Evolutionary conservation across 352 stramenopile species (phyloP), one percentile per base, ranked within the genome.

Genomic region (Halophytophthora polymorphica): DNA sequence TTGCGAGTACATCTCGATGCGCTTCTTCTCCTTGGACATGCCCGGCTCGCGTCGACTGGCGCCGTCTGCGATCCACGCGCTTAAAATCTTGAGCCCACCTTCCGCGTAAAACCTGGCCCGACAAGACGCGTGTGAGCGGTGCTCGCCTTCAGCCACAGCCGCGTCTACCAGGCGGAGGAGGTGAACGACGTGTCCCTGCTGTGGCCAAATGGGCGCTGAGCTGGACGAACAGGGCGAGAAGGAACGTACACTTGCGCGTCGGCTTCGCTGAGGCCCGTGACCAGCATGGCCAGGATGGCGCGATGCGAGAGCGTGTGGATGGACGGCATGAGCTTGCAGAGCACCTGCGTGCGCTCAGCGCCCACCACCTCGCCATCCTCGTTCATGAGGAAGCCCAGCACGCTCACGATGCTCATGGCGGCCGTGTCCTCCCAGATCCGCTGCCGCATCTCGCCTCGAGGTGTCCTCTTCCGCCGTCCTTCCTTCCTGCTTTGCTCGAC

Each of bases 261-360:
- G 45, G 67, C 67, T 58, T 88, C 77, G 66, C 65, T 85, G 57
- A 92, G 74, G 34, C 75, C 70, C 25, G 66, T 64, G 41, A 92
- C 61, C 39, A 92, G 71, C 66, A 92, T 82, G 36, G 74, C 78
- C 46, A 92, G 66, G 37, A 90, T 87, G 13, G 77, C 81, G 59
- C 81, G 81, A 57, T 92, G 81, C 41, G 81, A 77, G 35, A 76
- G 51, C 59, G 81, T 92, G 66, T 90, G 77, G 58, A 92, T 90
- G 36, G 76, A 90, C 39, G 81, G 77, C 81, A 92, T 85, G 66
- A 92, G 81, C 51, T 88, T 85, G 64, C 78, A 88, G 31, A 90
- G 66, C 53, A 90, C 72, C 58, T 88, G 69, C 46, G 78, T 92
- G 64, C 77, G 77, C 55, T 90, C 81, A 8, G 74, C 58, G 2